Evolutionary conservation across 208 protist genomes (phyloP).

Genomic region (Leishmania gerbilli): DNA sequence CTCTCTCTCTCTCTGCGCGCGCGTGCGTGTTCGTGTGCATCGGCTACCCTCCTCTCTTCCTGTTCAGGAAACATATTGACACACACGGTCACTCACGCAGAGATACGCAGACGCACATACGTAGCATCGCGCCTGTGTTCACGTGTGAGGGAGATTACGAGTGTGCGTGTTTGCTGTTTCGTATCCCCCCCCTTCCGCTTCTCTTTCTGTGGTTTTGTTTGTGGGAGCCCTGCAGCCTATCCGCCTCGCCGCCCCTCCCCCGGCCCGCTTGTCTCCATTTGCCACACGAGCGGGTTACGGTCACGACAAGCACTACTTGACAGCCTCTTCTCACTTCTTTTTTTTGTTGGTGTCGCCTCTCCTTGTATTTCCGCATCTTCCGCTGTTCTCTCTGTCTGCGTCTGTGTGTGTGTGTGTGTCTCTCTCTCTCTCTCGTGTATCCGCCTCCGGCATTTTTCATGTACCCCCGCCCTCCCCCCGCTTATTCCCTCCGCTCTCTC

Average conservation of each 20-base stretch:
- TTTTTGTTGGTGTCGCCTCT: no score
- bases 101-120: background rate
- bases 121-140: background rate
- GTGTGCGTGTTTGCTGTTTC: background rate
- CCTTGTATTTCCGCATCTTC: background rate
- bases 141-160: background rate
- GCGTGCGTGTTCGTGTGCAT: background rate
- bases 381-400: background rate
- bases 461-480: no score
- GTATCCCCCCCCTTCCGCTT: conserved; percentile 2
- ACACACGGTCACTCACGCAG: background rate
- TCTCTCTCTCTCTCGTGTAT: background rate
- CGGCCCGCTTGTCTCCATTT: no score
- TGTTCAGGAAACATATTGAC: background rate
- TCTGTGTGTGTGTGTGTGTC: background rate
- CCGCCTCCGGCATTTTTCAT: background rate
- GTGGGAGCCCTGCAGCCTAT: background rate
- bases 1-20: background rate
- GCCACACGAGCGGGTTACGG: background rate
- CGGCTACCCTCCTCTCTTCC: background rate
- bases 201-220: background rate
- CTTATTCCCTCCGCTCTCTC: background rate
- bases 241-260: background rate
- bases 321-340: background rate
- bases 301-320: background rate